Percentiles rank a stretch among this genome's conserved stretches.
Evolutionary conservation across 1,284 basidiomycete genomes (phyloP).

Genomic region (Fistulinella staudtii): DNA sequence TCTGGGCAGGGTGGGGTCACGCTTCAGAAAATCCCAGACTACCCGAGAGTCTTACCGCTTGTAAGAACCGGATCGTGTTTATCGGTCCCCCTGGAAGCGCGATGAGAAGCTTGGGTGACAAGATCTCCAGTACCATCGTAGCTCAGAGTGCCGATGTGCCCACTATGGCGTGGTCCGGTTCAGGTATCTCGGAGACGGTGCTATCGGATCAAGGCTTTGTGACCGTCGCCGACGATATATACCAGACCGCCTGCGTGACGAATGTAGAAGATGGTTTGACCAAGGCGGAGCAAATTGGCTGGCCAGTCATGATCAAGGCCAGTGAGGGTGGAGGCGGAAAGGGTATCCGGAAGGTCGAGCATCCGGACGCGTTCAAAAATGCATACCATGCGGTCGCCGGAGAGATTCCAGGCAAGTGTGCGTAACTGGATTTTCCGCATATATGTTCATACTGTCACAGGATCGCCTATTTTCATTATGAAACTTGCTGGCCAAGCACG

Average conservation of each 20-base stretch:
- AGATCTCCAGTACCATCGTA: slow-evolving; percentile 99
- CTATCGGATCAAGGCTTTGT: slow-evolving; percentile 90
- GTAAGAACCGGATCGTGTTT: slow-evolving; percentile 96
- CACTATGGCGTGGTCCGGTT: slow-evolving; percentile 98
- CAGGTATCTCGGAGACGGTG: slow-evolving; percentile 87
- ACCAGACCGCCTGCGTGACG: slow-evolving; percentile 87
- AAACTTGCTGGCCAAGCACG: slow-evolving; percentile 97
- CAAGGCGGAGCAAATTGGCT: slow-evolving; percentile 88
- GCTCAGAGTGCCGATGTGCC: slow-evolving; percentile 98
- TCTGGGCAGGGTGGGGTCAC: slow-evolving; percentile 99
- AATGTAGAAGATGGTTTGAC: slow-evolving; percentile 86
- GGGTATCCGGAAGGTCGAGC: slow-evolving; percentile 92
- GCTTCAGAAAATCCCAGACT: slow-evolving; percentile 98
- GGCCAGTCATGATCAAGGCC: slow-evolving; percentile 99
- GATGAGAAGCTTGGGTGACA: slow-evolving; percentile 99
- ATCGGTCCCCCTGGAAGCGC: slow-evolving; percentile 98
- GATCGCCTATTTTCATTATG: slow-evolving; percentile 99
- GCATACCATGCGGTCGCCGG: slow-evolving; percentile 91
- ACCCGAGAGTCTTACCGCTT: slow-evolving; percentile 91
- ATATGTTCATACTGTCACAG: slow-evolving; percentile 40
- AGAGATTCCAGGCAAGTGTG: slow-evolving; percentile 85
- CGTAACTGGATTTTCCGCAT: slow-evolving; percentile 8
- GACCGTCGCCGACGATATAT: slow-evolving; percentile 90
- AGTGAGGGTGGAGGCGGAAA: slow-evolving; percentile 99
- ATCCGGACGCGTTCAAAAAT: slow-evolving; percentile 86